These are phyloP conservation scores for Phoma sp. DNA, from an alignment of 2,329 filamentous ascomycete species.

Conservation along the genomic window DNA sequence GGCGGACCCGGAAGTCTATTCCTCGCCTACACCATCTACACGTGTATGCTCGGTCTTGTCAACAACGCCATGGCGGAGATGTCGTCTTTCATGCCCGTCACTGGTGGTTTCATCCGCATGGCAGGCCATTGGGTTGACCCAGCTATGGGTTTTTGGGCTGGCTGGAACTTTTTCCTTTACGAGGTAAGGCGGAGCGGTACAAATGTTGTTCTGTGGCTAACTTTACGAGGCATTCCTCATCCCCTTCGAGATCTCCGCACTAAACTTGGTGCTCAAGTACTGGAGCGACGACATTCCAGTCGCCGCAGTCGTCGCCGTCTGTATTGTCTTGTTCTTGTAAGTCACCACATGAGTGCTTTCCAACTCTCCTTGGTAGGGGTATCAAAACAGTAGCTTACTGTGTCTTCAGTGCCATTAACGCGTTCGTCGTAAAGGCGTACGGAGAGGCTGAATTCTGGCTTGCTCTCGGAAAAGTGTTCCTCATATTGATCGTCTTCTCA, in stretches of 20 bases:
- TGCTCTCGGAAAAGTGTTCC: constrained; percentile 48
- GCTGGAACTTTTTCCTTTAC: constrained; percentile 56
- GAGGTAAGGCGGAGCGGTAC: constrained; percentile 27
- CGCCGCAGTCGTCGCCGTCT: constrained; percentile 45
- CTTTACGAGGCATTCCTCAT: constrained; percentile 55
- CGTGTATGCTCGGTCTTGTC: constrained; percentile 61
- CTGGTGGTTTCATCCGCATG: constrained; percentile 67
- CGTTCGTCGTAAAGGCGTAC: constrained; percentile 49
- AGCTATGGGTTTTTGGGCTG: constrained; percentile 60
- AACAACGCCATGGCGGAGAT: constrained; percentile 71
- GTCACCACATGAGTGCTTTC: too few species aligned
- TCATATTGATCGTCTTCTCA: constrained; percentile 50
- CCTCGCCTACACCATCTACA: constrained; percentile 63
- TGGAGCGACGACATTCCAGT: constrained; percentile 53
- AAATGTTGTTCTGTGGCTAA: too few species aligned
- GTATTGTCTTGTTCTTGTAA: constrained; percentile 46
- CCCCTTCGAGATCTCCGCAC: constrained; percentile 56
- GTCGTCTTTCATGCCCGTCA: constrained; percentile 65
- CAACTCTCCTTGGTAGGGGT: too few species aligned
- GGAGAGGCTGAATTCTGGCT: constrained; percentile 51
- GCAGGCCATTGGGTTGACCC: constrained; percentile 67
- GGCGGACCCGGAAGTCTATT: constrained; percentile 60
- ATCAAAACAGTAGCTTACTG: too few species aligned
- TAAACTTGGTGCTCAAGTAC: constrained; percentile 41
- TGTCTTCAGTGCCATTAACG: constrained; percentile 35